Evolutionary conservation across 495 filamentous ascomycete species (phyloP).

Genomic region (Paragyromitra xinjiangensis): DNA sequence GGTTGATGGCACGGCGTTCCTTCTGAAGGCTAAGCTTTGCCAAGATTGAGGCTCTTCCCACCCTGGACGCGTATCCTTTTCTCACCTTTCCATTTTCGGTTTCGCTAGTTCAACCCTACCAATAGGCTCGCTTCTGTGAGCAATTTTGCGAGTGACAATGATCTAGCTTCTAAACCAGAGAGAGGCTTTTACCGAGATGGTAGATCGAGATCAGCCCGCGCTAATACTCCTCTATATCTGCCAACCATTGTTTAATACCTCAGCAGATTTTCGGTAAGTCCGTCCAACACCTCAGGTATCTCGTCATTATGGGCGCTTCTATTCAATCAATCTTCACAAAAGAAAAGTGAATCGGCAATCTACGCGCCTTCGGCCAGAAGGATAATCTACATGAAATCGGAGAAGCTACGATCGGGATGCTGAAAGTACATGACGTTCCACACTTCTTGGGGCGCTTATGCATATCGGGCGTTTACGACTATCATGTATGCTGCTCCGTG

Average conservation of each 20-base stretch:
- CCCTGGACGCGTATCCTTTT: background rate
- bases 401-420: background rate
- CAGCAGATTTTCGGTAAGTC: background rate
- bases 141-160: background rate
- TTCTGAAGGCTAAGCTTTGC: background rate
- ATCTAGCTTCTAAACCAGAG: background rate
- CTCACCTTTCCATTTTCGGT: no score
- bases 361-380: background rate
- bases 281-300: slow-evolving; percentile 15
- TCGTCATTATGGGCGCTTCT: slow-evolving; percentile 17
- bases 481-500: background rate
- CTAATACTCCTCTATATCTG: slow-evolving; percentile 8
- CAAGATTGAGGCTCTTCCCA: background rate
- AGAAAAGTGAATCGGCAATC: background rate
- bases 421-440: background rate
- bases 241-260: background rate
- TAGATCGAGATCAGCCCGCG: background rate
- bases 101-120: no score
- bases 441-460: background rate
- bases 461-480: background rate
- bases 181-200: background rate
- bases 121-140: background rate
- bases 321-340: background rate
- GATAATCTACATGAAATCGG: background rate
- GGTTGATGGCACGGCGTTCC: no score